Percentiles rank a stretch among this genome's conserved stretches.
Conservation (phyloP, 345 rosid species). For the Eucalyptus sp. region DNA sequence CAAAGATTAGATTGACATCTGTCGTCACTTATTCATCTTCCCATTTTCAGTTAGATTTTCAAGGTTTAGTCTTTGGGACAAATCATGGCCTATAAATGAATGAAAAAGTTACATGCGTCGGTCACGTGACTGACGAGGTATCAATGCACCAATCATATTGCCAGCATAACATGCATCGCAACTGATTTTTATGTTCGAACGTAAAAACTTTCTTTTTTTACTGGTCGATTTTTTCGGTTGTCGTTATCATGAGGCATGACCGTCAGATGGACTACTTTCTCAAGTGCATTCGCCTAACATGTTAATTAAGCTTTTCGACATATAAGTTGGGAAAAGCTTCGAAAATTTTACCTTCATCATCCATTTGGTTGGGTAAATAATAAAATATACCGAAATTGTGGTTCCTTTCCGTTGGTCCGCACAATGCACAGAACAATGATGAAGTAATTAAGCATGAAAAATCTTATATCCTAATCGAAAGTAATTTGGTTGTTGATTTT, state of each 20-base stretch:
- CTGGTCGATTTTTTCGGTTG: not conserved
- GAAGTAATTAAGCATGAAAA: not conserved
- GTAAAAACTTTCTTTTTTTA: not conserved
- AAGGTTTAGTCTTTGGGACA: not conserved
- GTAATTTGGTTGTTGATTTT: not conserved
- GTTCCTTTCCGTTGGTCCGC: not conserved
- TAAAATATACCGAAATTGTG: not conserved
- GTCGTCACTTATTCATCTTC: not conserved
- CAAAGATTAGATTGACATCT: not conserved
- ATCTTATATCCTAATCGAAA: not conserved
- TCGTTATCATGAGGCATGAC: not conserved
- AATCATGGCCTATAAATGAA: not conserved
- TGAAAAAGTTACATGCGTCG: not conserved
- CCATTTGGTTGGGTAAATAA: not conserved
- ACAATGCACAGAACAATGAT: not conserved
- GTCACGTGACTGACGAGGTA: not conserved
- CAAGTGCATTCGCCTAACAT: not conserved
- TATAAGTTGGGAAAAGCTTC: not conserved
- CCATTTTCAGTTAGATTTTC: not conserved
- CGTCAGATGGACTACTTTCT: not conserved
- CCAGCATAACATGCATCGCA: not conserved
- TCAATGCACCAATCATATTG: not conserved
- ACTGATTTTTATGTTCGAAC: not conserved
- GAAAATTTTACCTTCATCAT: not conserved
- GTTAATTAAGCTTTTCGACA: not conserved